A percentile compares a stretch with the other conserved stretches of the same genome.
Conservation (phyloP, 495 filamentous ascomycete species). For the Penicillium roqueforti region DNA sequence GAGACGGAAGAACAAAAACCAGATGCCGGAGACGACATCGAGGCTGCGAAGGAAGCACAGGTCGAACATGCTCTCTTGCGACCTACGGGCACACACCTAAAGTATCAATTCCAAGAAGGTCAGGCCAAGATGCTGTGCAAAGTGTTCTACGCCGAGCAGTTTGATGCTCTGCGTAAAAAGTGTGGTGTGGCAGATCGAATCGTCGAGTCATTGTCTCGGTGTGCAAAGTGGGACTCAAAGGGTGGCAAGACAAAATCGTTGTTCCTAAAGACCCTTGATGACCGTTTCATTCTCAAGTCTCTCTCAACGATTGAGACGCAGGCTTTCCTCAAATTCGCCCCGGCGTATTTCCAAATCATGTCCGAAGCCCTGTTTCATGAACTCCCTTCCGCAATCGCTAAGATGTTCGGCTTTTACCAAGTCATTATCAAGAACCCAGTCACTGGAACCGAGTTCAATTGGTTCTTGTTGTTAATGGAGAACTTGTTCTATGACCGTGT, state of each 20-base stretch:
- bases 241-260: conserved; percentile 97
- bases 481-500: conserved; percentile 97
- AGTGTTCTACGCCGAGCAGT: conserved; percentile 96
- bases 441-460: conserved; percentile 91
- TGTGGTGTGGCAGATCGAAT: conserved; percentile 92
- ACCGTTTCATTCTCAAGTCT: conserved; percentile 88
- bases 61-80: conserved; percentile 75
- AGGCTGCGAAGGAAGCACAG: conserved; percentile 48
- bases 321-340: conserved; percentile 91
- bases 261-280: conserved; percentile 96
- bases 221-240: conserved; percentile 97
- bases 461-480: conserved; percentile 93
- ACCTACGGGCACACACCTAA: conserved; percentile 82
- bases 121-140: conserved; percentile 94
- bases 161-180: conserved; percentile 88
- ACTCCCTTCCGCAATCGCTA: conserved; percentile 93
- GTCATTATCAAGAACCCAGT: conserved; percentile 92
- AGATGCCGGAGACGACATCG: conserved; percentile 19
- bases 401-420: conserved; percentile 99
- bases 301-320: conserved; percentile 85
- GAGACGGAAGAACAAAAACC: conserved; percentile 29
- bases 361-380: conserved; percentile 94
- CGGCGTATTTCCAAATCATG: conserved; percentile 97
- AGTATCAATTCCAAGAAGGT: conserved; percentile 89
- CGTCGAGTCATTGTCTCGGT: conserved; percentile 89